A percentile compares a stretch with the other conserved stretches of the same genome.
These are phyloP conservation scores for Xylariaceae sp. DNA, from an alignment of 2,329 filamentous ascomycete species.

Conservation along the genomic window DNA sequence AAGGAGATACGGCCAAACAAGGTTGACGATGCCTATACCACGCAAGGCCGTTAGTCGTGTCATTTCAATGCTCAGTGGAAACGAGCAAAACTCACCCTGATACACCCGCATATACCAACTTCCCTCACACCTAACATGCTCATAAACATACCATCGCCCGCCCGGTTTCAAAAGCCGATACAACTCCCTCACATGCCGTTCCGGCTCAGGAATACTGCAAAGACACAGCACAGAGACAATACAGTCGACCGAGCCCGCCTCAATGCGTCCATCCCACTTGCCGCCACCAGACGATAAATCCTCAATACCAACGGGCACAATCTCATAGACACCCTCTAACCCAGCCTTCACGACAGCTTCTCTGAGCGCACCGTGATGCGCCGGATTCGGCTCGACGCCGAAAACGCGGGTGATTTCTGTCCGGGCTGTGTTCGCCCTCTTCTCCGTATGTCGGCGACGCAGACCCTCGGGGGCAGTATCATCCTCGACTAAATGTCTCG, in stretches of 20 bases:
- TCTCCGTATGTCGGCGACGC: not conserved
- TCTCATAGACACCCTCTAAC: slow-evolving; percentile 53
- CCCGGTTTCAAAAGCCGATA: slow-evolving; percentile 56
- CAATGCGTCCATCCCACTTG: slow-evolving; percentile 42
- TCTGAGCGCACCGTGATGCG: slow-evolving; percentile 45
- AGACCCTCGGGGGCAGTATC: not conserved
- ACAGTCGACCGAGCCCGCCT: slow-evolving; percentile 50
- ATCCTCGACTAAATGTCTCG: slow-evolving; percentile 5
- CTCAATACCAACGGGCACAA: slow-evolving; percentile 55
- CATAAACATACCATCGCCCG: slow-evolving; percentile 58
- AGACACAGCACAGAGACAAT: slow-evolving; percentile 58
- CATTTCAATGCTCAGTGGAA: no score
- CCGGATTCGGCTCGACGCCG: slow-evolving; percentile 59
- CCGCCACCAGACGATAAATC: slow-evolving; percentile 37
- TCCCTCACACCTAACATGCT: slow-evolving; percentile 48
- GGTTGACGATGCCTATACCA: slow-evolving; percentile 42
- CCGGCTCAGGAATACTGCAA: slow-evolving; percentile 58
- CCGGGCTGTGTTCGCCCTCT: slow-evolving; percentile 8
- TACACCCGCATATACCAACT: slow-evolving; percentile 41
- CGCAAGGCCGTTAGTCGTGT: no score
- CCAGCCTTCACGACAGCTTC: slow-evolving; percentile 46
- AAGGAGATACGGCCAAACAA: slow-evolving; percentile 48
- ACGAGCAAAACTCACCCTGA: slow-evolving; percentile 41
- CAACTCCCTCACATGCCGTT: slow-evolving; percentile 49
- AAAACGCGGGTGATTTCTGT: slow-evolving; percentile 45